Evolutionary conservation across 352 stramenopile species (phyloP), one percentile per base, ranked within the genome.

Genomic region (Pythium sp.): DNA sequence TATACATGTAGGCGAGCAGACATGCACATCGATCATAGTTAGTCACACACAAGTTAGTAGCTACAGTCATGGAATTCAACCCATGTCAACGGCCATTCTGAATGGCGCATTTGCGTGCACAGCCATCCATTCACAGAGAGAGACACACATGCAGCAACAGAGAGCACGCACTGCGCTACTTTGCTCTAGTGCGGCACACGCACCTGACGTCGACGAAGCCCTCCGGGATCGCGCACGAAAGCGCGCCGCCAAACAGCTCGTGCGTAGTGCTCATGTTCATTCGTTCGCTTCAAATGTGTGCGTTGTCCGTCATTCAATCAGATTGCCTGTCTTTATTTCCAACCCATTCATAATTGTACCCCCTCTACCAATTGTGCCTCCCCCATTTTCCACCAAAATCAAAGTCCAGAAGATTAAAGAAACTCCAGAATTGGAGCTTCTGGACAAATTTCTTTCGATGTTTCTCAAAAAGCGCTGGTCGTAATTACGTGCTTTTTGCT

Each of bases 171-270:
- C 14, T 18, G 6, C 7, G 12, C 54, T 60, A 54, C 11, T 54
- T 9, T 9, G 6, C 15, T 15, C 54, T 38, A 54, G 36, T 38
- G 22, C 15, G 5, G 11, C 18, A 15, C 15, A 65, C 68, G 14
- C 70, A 89, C 81, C 88, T 96, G 53, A 96, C 88, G 67, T 96
- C 88, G 9, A 74, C 76, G 51, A 94, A 96, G 47, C 73, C 81
- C 9, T 84, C 71, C 11, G 88, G 88, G 61, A 96, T 87, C 56
- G 76, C 76, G 71, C 84, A 93, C 22, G 76, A 89, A 12, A 96
- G 62, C 58, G 88, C 85, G 60, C 88, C 88, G 28, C 88, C 88
- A 55, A 93, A 96, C 49, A 89, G 62, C 51, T 49, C 32, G 53
- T 58, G 70, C 24, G 58, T 32, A 54, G 58, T 32, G 58, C 46